These are phyloP conservation scores for Medicago arabica DNA, from an alignment of 306 rosid genomes.

Conservation along the genomic window DNA sequence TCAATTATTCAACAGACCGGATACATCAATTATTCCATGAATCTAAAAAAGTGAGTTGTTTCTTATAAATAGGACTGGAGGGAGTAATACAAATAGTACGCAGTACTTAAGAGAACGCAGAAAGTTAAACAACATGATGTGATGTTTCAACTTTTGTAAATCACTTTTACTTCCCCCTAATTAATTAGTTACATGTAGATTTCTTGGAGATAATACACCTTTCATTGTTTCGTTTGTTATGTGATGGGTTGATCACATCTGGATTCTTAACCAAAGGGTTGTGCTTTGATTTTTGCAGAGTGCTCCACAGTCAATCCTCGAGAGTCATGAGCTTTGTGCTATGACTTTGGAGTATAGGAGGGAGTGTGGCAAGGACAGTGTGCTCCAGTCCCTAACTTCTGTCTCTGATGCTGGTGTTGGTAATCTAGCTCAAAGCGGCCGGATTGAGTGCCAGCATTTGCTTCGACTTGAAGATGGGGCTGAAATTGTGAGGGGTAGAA, in stretches of 20 bases:
- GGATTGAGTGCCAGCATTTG: slow-evolving; percentile 87
- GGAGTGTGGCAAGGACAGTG: slow-evolving; percentile 98
- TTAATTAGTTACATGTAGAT: slow-evolving; percentile 2
- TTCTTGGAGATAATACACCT: slow-evolving; percentile 11
- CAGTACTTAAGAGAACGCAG: neutral
- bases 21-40: no score
- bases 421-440: slow-evolving; percentile 58
- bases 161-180: neutral
- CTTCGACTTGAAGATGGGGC: slow-evolving; percentile 86
- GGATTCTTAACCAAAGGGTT: slow-evolving; percentile 11
- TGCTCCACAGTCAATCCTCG: slow-evolving; percentile 90
- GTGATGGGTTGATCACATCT: slow-evolving; percentile 18
- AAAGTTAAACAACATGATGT: slow-evolving; percentile 9
- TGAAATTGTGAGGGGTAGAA: slow-evolving; percentile 91
- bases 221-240: slow-evolving; percentile 16
- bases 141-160: slow-evolving; percentile 11
- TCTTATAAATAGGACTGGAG: no score
- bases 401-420: slow-evolving; percentile 63
- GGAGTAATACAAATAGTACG: neutral
- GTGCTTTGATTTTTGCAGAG: slow-evolving; percentile 64
- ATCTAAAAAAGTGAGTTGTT: no score
- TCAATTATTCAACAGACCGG: no score
- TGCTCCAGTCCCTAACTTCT: slow-evolving; percentile 81
- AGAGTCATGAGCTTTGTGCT: slow-evolving; percentile 85
- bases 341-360: slow-evolving; percentile 94